Conservation (phyloP, 2,329 filamentous ascomycete genomes). For the Apiospora pterosperma region DNA sequence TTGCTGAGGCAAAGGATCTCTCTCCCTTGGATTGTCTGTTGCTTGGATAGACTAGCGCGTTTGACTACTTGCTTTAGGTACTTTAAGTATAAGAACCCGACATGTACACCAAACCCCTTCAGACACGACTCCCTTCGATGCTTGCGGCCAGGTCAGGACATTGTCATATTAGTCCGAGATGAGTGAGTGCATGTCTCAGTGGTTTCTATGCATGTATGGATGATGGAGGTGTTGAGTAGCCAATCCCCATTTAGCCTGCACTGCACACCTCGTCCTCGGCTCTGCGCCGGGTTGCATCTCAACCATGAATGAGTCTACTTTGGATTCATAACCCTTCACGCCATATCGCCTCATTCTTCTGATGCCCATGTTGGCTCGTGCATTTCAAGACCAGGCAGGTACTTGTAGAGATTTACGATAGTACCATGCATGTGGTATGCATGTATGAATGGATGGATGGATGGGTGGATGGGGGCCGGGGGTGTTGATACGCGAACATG, state of each 20-base stretch:
- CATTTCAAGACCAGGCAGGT: neutral
- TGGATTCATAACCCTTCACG: neutral
- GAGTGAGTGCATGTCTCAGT: too few species aligned
- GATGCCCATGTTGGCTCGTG: neutral
- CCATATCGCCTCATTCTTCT: neutral
- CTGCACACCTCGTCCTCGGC: neutral
- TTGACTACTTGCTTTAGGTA: neutral
- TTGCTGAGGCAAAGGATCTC: neutral
- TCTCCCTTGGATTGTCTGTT: neutral
- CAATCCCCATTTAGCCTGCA: neutral
- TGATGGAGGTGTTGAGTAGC: neutral
- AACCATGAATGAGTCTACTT: neutral
- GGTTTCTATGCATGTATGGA: neutral
- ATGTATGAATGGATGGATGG: too few species aligned
- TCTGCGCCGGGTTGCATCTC: neutral
- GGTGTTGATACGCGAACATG: neutral
- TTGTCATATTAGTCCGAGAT: neutral
- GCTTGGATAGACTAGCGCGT: neutral
- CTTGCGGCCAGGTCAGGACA: neutral
- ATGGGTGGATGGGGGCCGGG: too few species aligned
- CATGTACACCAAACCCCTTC: neutral
- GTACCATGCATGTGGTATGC: neutral
- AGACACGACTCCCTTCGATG: neutral
- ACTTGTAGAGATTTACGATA: neutral
- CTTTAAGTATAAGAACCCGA: neutral